phyloP scores from a whole-genome alignment of 1,284 basidiomycete species.

The Malassezia slooffiae region DNA sequence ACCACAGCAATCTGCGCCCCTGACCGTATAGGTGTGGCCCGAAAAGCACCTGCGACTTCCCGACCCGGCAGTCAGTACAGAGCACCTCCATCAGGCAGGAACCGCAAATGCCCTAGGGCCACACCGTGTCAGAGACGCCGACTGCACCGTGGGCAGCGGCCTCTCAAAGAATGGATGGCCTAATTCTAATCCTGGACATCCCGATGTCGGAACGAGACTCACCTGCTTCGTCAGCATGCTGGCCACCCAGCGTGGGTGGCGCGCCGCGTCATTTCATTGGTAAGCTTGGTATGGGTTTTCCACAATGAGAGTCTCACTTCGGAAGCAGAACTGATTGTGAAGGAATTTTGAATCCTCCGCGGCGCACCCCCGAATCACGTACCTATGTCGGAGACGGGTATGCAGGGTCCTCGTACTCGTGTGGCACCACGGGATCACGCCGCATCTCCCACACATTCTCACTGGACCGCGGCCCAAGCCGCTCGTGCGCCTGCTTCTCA shows the following conservation, averaged over 20 bases:
- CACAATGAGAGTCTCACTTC: conserved; percentile 11
- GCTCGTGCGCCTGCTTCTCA: conserved; percentile 71
- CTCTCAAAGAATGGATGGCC: conserved; percentile 20
- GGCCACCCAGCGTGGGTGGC: not conserved
- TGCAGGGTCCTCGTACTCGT: conserved; percentile 4
- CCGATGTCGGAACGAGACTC: not conserved
- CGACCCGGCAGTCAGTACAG: too few relatives aligned
- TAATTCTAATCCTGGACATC: conserved; percentile 17
- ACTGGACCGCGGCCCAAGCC: conserved; percentile 60
- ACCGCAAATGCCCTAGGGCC: too few relatives aligned
- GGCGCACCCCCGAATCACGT: not conserved
- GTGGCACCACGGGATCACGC: conserved; percentile 8
- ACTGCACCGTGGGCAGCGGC: too few relatives aligned
- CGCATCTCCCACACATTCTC: conserved; percentile 83
- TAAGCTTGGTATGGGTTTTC: conserved; percentile 18
- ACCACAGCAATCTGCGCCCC: too few relatives aligned
- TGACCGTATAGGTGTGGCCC: too few relatives aligned
- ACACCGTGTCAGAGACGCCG: too few relatives aligned
- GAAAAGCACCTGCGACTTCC: too few relatives aligned
- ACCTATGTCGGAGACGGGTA: conserved; percentile 5
- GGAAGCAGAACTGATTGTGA: conserved; percentile 17
- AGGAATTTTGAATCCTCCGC: conserved; percentile 13
- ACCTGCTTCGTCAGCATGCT: not conserved
- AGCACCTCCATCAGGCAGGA: too few relatives aligned
- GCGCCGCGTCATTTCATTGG: conserved; percentile 13